Conservation (phyloP, 805 yeast species). For the Teunomyces pallodes region DNA sequence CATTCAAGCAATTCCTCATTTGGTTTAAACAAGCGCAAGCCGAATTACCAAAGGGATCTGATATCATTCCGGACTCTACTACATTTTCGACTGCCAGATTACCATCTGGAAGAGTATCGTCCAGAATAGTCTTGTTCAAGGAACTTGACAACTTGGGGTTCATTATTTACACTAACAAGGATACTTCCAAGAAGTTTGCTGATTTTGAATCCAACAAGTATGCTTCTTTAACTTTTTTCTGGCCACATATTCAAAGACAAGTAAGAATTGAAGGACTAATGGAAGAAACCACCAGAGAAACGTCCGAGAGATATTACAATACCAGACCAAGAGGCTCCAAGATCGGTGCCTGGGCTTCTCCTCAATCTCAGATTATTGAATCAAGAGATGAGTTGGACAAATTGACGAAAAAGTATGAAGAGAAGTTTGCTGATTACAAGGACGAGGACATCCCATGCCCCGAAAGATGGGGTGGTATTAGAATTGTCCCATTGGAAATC, state of each 20-base stretch:
- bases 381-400: slow-evolving; percentile 63
- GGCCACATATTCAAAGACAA: slow-evolving; percentile 89
- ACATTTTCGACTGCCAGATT: slow-evolving; percentile 84
- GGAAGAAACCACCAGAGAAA: slow-evolving; percentile 70
- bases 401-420: slow-evolving; percentile 44
- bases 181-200: slow-evolving; percentile 71
- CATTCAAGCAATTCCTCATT: slow-evolving; percentile 71
- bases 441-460: slow-evolving; percentile 83
- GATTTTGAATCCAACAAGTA: slow-evolving; percentile 72
- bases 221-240: slow-evolving; percentile 85
- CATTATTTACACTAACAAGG: slow-evolving; percentile 90
- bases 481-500: slow-evolving; percentile 82
- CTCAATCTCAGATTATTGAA: slow-evolving; percentile 66
- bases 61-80: slow-evolving; percentile 71
- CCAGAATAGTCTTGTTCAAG: slow-evolving; percentile 81
- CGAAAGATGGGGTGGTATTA: slow-evolving; percentile 92
- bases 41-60: slow-evolving; percentile 40
- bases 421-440: slow-evolving; percentile 53
- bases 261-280: slow-evolving; percentile 88
- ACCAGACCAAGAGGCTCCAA: slow-evolving; percentile 91
- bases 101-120: slow-evolving; percentile 88
- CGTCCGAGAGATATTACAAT: slow-evolving; percentile 71
- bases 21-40: slow-evolving; percentile 64
- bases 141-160: slow-evolving; percentile 86
- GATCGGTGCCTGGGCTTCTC: slow-evolving; percentile 96